phyloP scores from a whole-genome alignment of 2,329 filamentous ascomycete genomes.

The Ceratocystis diversiconidia region DNA sequence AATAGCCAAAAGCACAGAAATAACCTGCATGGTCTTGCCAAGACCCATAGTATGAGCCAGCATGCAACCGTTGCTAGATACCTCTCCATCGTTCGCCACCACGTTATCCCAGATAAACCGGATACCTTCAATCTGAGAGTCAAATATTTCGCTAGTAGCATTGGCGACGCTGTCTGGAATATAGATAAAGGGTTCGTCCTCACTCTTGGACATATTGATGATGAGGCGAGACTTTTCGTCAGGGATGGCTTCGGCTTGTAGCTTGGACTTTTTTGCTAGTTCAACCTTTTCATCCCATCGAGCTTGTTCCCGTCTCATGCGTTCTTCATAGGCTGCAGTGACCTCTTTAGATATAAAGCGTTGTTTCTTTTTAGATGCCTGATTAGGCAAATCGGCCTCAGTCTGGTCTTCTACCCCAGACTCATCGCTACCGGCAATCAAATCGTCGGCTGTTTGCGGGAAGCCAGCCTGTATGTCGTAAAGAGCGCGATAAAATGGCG shows the following conservation, averaged over 20 bases:
- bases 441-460: conserved; percentile 14
- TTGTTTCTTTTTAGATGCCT: conserved; percentile 21
- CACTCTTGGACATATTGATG: conserved; percentile 52
- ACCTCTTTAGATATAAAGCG: conserved; percentile 34
- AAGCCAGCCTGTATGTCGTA: conserved; percentile 9
- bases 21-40: conserved; percentile 84
- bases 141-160: conserved; percentile 42
- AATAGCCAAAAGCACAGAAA: conserved; percentile 67
- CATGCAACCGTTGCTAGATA: conserved; percentile 54
- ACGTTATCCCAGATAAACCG: conserved; percentile 83
- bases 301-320: conserved; percentile 39
- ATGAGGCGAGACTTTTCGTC: conserved; percentile 37
- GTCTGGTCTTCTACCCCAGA: neutral
- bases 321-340: conserved; percentile 39
- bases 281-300: conserved; percentile 40
- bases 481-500: neutral
- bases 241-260: conserved; percentile 32
- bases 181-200: conserved; percentile 46
- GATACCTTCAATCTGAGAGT: conserved; percentile 68
- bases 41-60: conserved; percentile 84
- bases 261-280: conserved; percentile 21
- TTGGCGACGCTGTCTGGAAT: conserved; percentile 48
- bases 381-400: neutral
- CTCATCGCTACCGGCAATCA: neutral
- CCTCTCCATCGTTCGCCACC: conserved; percentile 37